Conservation (phyloP, 2,329 filamentous ascomycete species). For the Colletotrichum tamarilloi region DNA sequence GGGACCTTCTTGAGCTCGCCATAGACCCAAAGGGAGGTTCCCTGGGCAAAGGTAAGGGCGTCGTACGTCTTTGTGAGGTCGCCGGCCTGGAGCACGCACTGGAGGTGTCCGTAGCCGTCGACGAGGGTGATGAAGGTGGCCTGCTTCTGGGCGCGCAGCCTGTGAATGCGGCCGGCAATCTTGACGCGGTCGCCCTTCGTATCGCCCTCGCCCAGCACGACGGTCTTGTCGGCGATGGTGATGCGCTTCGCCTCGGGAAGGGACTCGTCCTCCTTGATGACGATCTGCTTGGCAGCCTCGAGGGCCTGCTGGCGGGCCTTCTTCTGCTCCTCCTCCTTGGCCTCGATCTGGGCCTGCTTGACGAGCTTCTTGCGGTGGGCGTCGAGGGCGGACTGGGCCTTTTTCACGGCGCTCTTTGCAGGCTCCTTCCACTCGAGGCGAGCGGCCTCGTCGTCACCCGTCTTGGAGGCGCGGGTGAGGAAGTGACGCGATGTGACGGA, state of each 20-base stretch:
- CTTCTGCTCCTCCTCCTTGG: constrained; percentile 74
- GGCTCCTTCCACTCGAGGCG: constrained; percentile 82
- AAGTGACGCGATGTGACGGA: constrained; percentile 67
- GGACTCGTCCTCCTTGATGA: constrained; percentile 74
- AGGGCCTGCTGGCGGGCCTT: constrained; percentile 71
- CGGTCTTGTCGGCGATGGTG: constrained; percentile 77
- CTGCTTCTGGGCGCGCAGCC: constrained; percentile 83
- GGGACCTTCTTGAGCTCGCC: constrained; percentile 89
- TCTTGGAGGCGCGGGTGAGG: constrained; percentile 75
- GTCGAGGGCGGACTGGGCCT: constrained; percentile 80
- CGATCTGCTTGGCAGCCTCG: constrained; percentile 82
- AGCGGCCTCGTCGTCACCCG: constrained; percentile 72
- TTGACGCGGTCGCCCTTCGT: constrained; percentile 79
- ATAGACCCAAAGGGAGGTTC: constrained; percentile 86
- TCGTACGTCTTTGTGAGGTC: constrained; percentile 93
- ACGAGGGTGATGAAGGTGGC: constrained; percentile 87
- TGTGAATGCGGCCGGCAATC: constrained; percentile 85
- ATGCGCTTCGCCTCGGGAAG: constrained; percentile 82
- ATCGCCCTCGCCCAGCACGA: constrained; percentile 67
- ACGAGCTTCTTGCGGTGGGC: constrained; percentile 85
- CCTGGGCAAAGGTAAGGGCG: constrained; percentile 84
- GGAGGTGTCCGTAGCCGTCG: constrained; percentile 86
- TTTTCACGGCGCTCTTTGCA: constrained; percentile 87
- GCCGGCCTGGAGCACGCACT: constrained; percentile 82
- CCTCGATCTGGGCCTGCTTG: constrained; percentile 79